Evolutionary conservation across 148 eudicot species (phyloP).

Genomic region (Vaccinium darrowii): DNA sequence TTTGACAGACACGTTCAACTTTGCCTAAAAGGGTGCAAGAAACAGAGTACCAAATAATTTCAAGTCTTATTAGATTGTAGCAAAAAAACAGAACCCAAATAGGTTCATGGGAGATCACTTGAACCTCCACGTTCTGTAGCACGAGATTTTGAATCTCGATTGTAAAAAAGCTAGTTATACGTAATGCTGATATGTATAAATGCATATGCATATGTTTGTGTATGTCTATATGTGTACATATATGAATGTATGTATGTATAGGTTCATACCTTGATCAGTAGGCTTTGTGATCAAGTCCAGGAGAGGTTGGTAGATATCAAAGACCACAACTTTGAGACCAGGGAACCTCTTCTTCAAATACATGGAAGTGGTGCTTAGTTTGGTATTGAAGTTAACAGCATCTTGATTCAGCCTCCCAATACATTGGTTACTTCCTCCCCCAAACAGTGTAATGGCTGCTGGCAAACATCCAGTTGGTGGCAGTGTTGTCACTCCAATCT

Average conservation of each 20-base stretch:
- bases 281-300: conserved; percentile 1
- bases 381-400: conserved; percentile 61
- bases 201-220: neutral
- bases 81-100: too few relatives aligned
- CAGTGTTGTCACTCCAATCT: conserved; percentile 72
- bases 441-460: conserved; percentile 76
- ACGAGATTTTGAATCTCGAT: too few relatives aligned
- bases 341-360: conserved; percentile 38
- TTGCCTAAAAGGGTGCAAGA: too few relatives aligned
- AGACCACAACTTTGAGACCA: conserved; percentile 68
- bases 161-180: too few relatives aligned
- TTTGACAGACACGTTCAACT: too few relatives aligned
- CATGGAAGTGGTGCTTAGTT: conserved; percentile 58
- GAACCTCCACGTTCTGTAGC: too few relatives aligned
- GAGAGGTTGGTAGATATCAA: conserved; percentile 67
- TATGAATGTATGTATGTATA: neutral
- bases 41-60: too few relatives aligned
- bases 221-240: neutral
- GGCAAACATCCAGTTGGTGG: conserved; percentile 95
- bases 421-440: conserved; percentile 65
- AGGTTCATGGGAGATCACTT: too few relatives aligned
- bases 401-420: conserved; percentile 63
- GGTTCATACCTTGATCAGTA: neutral
- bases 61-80: too few relatives aligned
- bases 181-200: neutral